Base-by-base conservation (phyloP, 78 protist species). In the Anaeramoeba flamelloides region DNA sequence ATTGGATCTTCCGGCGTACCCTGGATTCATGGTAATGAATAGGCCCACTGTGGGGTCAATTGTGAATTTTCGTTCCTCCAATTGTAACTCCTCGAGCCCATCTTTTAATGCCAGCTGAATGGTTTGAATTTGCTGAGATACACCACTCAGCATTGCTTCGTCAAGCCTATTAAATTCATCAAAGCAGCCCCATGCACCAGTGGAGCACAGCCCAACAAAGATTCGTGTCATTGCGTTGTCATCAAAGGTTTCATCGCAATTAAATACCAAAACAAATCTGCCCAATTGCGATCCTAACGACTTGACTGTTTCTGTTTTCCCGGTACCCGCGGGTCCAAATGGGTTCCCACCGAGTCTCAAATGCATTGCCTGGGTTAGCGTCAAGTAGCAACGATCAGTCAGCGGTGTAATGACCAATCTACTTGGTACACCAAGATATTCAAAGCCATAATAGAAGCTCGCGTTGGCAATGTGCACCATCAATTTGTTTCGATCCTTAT, bases 291-390 rank as follows among this genome's bases (percentile, higher is more conserved):
- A 31, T 41, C 97, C 98, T 38, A 95, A 89, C 2, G 95, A 96
- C 83, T 86, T 86, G 75, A 91, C 89, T 30, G 90, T 87, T 40
- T 97, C 99, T 26, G 99, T 96, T 88, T 96, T 96, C 74, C 99
- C 99, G 0, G 99, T 96, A 33, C 99, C 99, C 0, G 99, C 99
- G 0, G 99, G 99, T 34, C 99, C 99, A 80, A 91, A 90, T 32
- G 99, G 99, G 76, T 84, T 81, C 77, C 99, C 99, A 0, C 99
- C 99, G 0, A 83, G 41, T 33, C 78, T 32, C 36, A 90, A 41
- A 2, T 86, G 86, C 80, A 92, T 38, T 22, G 95, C 95, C 31
- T 88, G 88, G n/a, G 91, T 89, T 36, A 94, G 83, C 31, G 92
- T 89, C 39, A 91, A 86, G 82, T 88, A 94, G 83, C 90, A 86